Conservation (phyloP, 805 yeast genomes). For the Metschnikowia gruessii region DNA sequence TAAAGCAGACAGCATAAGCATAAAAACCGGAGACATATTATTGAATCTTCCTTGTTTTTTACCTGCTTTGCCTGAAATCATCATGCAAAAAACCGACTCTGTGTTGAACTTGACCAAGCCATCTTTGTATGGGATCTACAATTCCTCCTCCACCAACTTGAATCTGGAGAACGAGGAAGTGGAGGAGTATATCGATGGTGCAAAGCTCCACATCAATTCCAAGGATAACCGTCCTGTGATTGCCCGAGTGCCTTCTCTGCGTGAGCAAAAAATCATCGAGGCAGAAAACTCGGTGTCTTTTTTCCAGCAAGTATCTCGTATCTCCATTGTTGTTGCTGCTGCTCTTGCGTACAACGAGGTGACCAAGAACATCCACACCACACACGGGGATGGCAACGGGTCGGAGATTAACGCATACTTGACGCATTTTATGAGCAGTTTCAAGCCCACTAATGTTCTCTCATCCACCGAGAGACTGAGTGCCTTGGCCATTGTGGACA, state of each 20-base stretch:
- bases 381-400: constrained; percentile 44
- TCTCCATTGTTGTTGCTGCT: constrained; percentile 34
- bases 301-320: constrained; percentile 14
- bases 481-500: constrained; percentile 14
- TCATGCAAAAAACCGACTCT: constrained; percentile 29
- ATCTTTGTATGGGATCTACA: constrained; percentile 49
- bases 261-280: background rate
- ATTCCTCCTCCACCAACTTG: constrained; percentile 38
- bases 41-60: too few relatives aligned
- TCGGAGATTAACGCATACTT: constrained; percentile 41
- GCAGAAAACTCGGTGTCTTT: background rate
- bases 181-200: constrained; percentile 21
- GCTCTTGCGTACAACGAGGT: constrained; percentile 56
- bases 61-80: background rate
- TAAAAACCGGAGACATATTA: too few relatives aligned
- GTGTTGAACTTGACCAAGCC: constrained; percentile 50
- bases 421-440: constrained; percentile 24
- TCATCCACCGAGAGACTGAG: constrained; percentile 3
- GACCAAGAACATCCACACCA: constrained; percentile 50
- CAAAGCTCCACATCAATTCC: constrained; percentile 18
- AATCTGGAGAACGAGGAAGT: constrained; percentile 26
- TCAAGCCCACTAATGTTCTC: constrained; percentile 19
- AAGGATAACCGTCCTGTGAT: constrained; percentile 12
- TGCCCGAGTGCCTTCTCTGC: background rate
- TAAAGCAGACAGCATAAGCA: too few relatives aligned